These are phyloP conservation scores for Cladophialophora immunda DNA, from an alignment of 2,329 filamentous ascomycete genomes.

Conservation along the genomic window DNA sequence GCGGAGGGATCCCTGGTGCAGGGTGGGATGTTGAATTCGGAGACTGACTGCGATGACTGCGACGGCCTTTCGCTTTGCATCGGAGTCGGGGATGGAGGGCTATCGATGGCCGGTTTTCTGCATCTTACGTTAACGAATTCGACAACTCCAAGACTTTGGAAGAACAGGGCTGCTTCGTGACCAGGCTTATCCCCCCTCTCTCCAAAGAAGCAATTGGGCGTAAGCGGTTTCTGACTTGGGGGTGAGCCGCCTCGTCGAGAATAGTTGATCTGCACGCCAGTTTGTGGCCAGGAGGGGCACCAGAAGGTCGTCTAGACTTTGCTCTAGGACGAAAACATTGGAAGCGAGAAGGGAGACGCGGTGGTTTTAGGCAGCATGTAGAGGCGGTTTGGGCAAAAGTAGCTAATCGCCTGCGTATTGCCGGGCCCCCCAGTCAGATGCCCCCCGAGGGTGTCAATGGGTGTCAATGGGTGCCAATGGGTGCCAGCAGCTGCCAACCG, in stretches of 20 bases:
- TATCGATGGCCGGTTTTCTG: not conserved
- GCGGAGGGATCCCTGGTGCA: conserved; percentile 2
- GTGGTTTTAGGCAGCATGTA: not conserved
- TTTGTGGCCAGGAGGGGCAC: not conserved
- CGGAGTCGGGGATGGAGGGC: not conserved
- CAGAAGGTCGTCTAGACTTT: not conserved
- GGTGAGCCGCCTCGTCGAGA: not conserved
- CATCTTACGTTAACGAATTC: conserved; percentile 10
- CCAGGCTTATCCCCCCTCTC: not conserved
- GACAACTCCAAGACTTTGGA: not conserved
- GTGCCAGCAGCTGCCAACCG: not conserved
- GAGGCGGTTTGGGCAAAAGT: not conserved
- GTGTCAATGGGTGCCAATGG: not conserved
- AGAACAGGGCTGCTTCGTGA: not conserved
- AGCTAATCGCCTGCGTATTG: not conserved
- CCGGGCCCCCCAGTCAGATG: not conserved
- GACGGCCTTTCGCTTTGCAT: not conserved
- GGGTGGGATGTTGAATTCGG: conserved; percentile 4
- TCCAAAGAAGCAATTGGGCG: not conserved
- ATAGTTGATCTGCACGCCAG: not conserved
- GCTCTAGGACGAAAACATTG: not conserved
- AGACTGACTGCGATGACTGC: not conserved
- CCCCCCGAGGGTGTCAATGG: not conserved
- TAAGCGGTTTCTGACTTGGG: not conserved
- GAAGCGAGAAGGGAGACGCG: conserved; percentile 3